Conservation (phyloP, 345 rosid species). For the Salix purpurea region DNA sequence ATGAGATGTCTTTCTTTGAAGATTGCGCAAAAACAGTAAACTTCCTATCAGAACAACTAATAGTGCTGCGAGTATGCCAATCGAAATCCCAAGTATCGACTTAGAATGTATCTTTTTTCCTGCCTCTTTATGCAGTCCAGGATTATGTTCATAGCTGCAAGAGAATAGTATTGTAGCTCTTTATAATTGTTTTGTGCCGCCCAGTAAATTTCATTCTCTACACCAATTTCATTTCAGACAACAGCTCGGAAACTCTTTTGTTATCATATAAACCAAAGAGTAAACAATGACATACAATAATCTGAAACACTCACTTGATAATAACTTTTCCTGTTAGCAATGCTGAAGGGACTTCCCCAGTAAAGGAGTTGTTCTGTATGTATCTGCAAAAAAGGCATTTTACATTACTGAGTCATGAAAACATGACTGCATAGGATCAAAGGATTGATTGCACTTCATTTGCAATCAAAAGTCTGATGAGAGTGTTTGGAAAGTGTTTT, state of each 20-base stretch:
- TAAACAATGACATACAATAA: neutral
- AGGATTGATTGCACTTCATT: neutral
- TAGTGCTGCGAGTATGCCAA: slow-evolving; percentile 48
- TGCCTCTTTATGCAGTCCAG: slow-evolving; percentile 48
- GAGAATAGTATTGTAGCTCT: slow-evolving; percentile 3
- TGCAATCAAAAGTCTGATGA: neutral
- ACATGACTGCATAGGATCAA: neutral
- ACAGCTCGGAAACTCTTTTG: neutral
- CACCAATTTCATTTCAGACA: neutral
- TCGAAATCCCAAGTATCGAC: slow-evolving; percentile 56
- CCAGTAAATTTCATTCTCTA: neutral
- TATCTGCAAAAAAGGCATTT: slow-evolving; percentile 44
- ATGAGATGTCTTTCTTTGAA: slow-evolving; percentile 27
- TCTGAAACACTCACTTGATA: slow-evolving; percentile 58
- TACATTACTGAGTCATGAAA: neutral
- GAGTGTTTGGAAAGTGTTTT: too few species aligned
- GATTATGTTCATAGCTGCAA: slow-evolving; percentile 62
- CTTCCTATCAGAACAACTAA: slow-evolving; percentile 50
- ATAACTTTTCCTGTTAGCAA: slow-evolving; percentile 50
- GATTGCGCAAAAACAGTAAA: slow-evolving; percentile 37
- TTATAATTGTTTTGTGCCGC: neutral
- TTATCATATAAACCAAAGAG: neutral
- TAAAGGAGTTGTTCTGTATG: slow-evolving; percentile 76
- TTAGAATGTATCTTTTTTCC: slow-evolving; percentile 35
- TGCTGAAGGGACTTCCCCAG: slow-evolving; percentile 60